phyloP scores from a whole-genome alignment of 768 basidiomycete species.

The Agaricus blazei region DNA sequence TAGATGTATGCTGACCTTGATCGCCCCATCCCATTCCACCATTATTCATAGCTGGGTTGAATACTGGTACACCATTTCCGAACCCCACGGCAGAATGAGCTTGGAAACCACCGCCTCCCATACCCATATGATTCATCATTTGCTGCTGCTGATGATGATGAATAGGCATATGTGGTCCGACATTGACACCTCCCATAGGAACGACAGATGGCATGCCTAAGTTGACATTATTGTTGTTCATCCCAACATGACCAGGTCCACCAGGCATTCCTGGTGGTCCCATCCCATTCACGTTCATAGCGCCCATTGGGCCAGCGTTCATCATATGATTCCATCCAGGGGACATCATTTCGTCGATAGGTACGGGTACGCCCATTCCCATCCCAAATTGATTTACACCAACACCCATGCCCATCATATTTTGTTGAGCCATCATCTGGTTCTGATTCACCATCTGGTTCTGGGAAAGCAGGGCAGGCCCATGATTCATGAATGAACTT shows the following conservation, averaged over 20 bases:
- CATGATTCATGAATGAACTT: conserved; percentile 7
- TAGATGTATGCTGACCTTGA: conserved; percentile 6
- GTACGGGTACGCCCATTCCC: conserved; percentile 18
- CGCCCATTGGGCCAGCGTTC: conserved; percentile 12
- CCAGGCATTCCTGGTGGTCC: conserved; percentile 10
- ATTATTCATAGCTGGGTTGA: conserved; percentile 13
- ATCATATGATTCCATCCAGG: conserved; percentile 19
- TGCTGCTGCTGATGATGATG: conserved; percentile 16
- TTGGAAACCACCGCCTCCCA: conserved; percentile 20
- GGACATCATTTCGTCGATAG: conserved; percentile 16
- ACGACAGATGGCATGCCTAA: conserved; percentile 9
- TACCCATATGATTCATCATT: conserved; percentile 32
- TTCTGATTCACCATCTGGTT: conserved; percentile 22
- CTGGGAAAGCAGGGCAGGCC: conserved; percentile 6
- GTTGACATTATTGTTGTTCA: conserved; percentile 10
- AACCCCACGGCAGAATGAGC: conserved; percentile 24
- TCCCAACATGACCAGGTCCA: not conserved
- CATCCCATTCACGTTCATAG: conserved; percentile 17
- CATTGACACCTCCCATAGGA: conserved; percentile 14
- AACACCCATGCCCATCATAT: conserved; percentile 29
- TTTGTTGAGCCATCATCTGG: conserved; percentile 24
- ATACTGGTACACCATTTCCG: conserved; percentile 16
- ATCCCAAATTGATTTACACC: conserved; percentile 13
- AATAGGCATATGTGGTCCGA: conserved; percentile 15
- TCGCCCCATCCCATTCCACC: conserved; percentile 15